Evolutionary conservation across 352 stramenopile species (phyloP), one percentile per base, ranked within the genome.

Genomic region (Globisporangium takayamanum): DNA sequence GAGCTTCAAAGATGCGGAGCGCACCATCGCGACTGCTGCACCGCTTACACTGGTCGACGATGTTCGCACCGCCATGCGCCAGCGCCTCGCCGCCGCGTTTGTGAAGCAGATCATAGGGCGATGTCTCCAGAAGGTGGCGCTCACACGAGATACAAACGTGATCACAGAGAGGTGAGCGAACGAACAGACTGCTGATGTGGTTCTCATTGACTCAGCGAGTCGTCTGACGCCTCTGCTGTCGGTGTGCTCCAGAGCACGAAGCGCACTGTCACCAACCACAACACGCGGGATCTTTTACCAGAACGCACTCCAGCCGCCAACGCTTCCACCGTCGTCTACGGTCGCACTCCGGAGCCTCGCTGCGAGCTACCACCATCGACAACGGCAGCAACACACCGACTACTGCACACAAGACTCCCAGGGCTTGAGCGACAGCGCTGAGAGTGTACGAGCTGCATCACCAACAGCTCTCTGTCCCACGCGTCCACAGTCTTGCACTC

Each of bases 201-300:
- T 6, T 39, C 22, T 39, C 33, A 12, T 39, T 2, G 33, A 12
- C 33, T 39, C 5, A 14, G 33, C 33, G 33, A 36, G 30, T 36
- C 30, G 30, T 36, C 33, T 39, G 1, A 39, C 33, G 33, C 33
- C 33, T 39, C 33, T 39, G 10, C 5, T 39, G 20, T 48, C 14
- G 2, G 4, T 25, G 16, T 48, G 33, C 7, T 39, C 26, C 22
- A 61, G 55, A 12, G 26, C 44, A 20, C 55, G 11, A 20, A 61
- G 36, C 18, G 20, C 44, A 7, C 36, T 48, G n/a, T 10, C 25
- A 61, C 37, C 36, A 41, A 39, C 30, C 1, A 8, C 28, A n/a
- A 30, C 46, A 15, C 57, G 59, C 41, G 63, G 69, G 2, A 62
- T 76, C 12, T 74, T 76, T 25, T 73, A 67, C 44, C 69, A 69